Base-by-base conservation (phyloP, 1,284 basidiomycete genomes). In the Ceratobasidium sp. region DNA sequence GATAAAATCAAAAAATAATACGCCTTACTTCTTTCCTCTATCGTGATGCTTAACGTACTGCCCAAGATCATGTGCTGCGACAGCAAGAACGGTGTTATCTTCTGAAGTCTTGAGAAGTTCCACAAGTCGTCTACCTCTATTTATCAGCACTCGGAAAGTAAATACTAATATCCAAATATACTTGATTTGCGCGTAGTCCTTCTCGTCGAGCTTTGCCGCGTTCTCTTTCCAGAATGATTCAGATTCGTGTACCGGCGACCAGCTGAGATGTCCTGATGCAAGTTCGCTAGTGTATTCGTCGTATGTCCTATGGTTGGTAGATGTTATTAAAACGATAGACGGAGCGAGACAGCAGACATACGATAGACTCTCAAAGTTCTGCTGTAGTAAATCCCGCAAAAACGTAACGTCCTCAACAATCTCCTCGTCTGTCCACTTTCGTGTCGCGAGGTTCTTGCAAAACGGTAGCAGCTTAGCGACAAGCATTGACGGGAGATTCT, bases 201-300 rank as follows among this genome's bases (percentile, higher is more conserved):
- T 88, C 75, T 96, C 94, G 76, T 93, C 92, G 61, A 98, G 82
- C 79, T 89, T 94, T 5, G 82, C 81, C 0, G 92, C 94, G 78
- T 99, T 98, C 82, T 97, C 94, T 78, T 93, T 94, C 97, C 97
- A 99, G 82, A 99, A 99, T 64, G 95, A 89, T 73, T 98, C 97
- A 6, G 93, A 94, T 78, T 96, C 93, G 79, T 99, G 97, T 21
- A 95, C 93, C 4, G 97, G 96, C 5, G 94, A 91, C 93, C 96
- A 98, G 3, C 93, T 92, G 14, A 99, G 83, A 79, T 95, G 93
- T 1, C 96, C 96, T 0, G 93, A 94, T 32, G 89, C 84, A 21
- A 99, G 84, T 80, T 99, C 97, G 0, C 94, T 95, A 6, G 87
- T 88, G 79, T 98, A 99, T 81, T 98, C 96, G 79, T 98, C 97